Base-by-base conservation (phyloP, 805 yeast genomes). In the Yamadazyma laniorum region DNA sequence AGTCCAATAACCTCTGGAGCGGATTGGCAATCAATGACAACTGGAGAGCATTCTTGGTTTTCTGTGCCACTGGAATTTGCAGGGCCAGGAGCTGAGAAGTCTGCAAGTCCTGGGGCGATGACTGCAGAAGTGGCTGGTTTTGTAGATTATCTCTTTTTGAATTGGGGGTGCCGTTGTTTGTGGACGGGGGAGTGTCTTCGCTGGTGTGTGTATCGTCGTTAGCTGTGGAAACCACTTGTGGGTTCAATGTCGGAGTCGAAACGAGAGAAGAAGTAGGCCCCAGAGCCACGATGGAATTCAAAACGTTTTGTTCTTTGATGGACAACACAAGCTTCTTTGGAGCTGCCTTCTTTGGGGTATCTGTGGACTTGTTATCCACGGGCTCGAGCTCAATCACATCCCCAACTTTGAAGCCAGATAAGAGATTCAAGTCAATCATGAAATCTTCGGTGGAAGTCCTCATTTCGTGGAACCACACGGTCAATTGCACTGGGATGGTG, bases 391-490 rank as follows among this genome's bases (percentile, higher is more conserved):
- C 95, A 16, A 87, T 90, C 6, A 86, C 60, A 51, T 84, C 86
- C 13, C 95, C 96, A n/a, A 72, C 79, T 37, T 67, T 65, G 1
- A 85, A 75, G 1, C 82, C 84, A 0, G 86, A 83, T 0, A 86
- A 47, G 3, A 77, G 62, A 0, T 65, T 52, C 14, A 80, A 59
- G 52, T 87, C 90, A 1, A 89, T 52, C 32, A 83, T 56, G 2
- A 89, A 85, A 25, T 76, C 77, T 25, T 79, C 80, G 1, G 64
- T 29, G 1, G 80, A 76, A 0, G 74, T 66, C 17, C 86, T 61
- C 3, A 75, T 49, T 45, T 89, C 96, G 53, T 90, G 97, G 49
- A 85, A 73, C 70, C 80, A 68, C n/a, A 66, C 59, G 5, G 72
- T 70, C 43, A 74, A 41, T 35, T 65, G 74, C 2, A 67, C 56